Evolutionary conservation across 208 protist species (phyloP).

Genomic region (Leishmania major): DNA sequence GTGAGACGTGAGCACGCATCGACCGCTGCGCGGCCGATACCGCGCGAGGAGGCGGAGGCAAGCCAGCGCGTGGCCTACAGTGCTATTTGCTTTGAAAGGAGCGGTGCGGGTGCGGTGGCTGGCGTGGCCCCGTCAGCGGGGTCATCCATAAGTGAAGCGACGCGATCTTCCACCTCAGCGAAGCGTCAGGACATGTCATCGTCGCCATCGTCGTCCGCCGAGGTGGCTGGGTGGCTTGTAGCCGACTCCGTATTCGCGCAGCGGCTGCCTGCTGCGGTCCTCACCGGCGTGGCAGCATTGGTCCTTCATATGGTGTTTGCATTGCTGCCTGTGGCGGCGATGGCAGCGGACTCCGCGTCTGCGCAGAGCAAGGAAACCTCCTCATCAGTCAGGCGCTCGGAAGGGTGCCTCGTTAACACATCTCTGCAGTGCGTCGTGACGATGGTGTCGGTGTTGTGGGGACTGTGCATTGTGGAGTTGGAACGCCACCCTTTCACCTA

Average conservation of each 20-base stretch:
- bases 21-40: neutral
- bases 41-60: slow-evolving; percentile 11
- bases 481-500: slow-evolving; percentile 32
- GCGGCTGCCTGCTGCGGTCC: slow-evolving; percentile 7
- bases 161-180: neutral
- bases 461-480: slow-evolving; percentile 41
- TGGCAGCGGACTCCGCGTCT: neutral
- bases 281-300: slow-evolving; percentile 26
- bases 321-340: slow-evolving; percentile 16
- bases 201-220: neutral
- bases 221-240: slow-evolving; percentile 2
- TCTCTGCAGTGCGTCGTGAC: slow-evolving; percentile 58
- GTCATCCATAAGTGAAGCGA: neutral
- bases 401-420: slow-evolving; percentile 52
- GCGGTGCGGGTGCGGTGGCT: neutral
- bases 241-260: slow-evolving; percentile 24
- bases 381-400: slow-evolving; percentile 14
- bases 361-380: neutral
- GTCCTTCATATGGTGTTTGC: slow-evolving; percentile 11
- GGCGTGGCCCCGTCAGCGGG: neutral
- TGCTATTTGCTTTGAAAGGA: neutral
- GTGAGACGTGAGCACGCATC: neutral
- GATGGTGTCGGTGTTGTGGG: slow-evolving; percentile 45
- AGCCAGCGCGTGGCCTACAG: neutral
- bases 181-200: neutral